Percentiles rank a stretch among this genome's conserved stretches.
phyloP scores from a whole-genome alignment of 176 grass and related monocot genomes.

The Cenchrus americanus region DNA sequence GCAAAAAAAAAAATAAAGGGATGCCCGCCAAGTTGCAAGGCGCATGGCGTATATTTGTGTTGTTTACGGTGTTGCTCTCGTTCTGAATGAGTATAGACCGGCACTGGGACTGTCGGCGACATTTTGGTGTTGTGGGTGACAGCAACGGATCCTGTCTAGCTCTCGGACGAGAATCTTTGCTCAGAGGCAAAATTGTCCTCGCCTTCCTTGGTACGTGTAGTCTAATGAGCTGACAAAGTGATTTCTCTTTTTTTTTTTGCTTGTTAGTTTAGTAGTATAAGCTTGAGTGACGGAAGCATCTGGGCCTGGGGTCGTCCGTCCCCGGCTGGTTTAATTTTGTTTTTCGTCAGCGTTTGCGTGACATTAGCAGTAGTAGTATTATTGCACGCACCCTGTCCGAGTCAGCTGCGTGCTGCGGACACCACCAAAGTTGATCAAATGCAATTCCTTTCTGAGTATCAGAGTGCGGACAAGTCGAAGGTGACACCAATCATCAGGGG shows the following conservation, averaged over 20 bases:
- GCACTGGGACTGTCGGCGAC: background rate
- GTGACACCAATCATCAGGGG: too few relatives aligned
- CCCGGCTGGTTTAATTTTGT: background rate
- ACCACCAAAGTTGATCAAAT: too few relatives aligned
- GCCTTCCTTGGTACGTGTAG: background rate
- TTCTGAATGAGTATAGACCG: background rate
- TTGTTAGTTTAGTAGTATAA: background rate
- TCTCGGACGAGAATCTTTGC: constrained; percentile 26
- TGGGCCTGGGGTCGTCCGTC: background rate
- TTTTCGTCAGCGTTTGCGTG: background rate
- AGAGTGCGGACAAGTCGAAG: too few relatives aligned
- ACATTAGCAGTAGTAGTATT: background rate
- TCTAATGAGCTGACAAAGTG: background rate
- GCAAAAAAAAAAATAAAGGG: background rate
- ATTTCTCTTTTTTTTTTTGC: background rate
- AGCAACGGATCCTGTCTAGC: constrained; percentile 17
- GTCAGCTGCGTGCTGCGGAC: background rate
- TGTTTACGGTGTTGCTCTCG: background rate
- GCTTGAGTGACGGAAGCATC: background rate
- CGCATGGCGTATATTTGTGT: background rate
- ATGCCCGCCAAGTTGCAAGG: background rate
- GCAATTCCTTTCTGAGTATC: too few relatives aligned
- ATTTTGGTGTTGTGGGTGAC: background rate
- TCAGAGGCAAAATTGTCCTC: constrained; percentile 31
- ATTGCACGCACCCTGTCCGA: background rate